Conservation (phyloP, 2,329 filamentous ascomycete genomes). For the Nemania sp. region DNA sequence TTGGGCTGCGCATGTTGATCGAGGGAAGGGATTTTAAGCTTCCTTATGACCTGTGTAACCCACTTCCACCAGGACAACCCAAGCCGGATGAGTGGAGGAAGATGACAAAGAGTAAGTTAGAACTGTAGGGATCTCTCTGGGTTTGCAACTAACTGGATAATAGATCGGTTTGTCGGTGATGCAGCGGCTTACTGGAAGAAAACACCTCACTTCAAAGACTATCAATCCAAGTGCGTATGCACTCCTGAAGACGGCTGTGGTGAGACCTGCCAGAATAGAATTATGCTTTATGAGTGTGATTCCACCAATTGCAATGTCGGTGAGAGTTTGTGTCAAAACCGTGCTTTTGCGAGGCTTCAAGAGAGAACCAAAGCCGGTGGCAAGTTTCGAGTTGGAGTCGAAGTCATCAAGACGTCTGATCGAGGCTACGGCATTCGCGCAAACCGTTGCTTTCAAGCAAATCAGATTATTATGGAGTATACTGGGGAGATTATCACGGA, state of each 20-base stretch:
- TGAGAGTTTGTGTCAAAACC: constrained; percentile 81
- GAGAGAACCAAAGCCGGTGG: constrained; percentile 81
- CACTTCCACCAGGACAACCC: constrained; percentile 84
- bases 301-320: constrained; percentile 86
- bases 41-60: constrained; percentile 90
- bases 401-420: constrained; percentile 90
- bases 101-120: constrained; percentile 83
- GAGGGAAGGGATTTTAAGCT: constrained; percentile 85
- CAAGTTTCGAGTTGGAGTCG: constrained; percentile 91
- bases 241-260: constrained; percentile 82
- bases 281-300: constrained; percentile 98
- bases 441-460: constrained; percentile 85
- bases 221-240: constrained; percentile 83
- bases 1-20: constrained; percentile 77
- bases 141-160: constrained; percentile 48
- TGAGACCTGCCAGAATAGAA: constrained; percentile 91
- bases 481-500: constrained; percentile 98
- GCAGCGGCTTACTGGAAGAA: constrained; percentile 85
- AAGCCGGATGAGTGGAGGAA: constrained; percentile 95
- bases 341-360: constrained; percentile 84
- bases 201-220: constrained; percentile 78
- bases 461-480: constrained; percentile 98
- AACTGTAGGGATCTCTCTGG: neutral
- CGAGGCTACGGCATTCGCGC: constrained; percentile 92
- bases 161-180: constrained; percentile 91